These are phyloP conservation scores for Pseudomassariella vexata DNA, from an alignment of 2,329 filamentous ascomycete species.

Conservation along the genomic window DNA sequence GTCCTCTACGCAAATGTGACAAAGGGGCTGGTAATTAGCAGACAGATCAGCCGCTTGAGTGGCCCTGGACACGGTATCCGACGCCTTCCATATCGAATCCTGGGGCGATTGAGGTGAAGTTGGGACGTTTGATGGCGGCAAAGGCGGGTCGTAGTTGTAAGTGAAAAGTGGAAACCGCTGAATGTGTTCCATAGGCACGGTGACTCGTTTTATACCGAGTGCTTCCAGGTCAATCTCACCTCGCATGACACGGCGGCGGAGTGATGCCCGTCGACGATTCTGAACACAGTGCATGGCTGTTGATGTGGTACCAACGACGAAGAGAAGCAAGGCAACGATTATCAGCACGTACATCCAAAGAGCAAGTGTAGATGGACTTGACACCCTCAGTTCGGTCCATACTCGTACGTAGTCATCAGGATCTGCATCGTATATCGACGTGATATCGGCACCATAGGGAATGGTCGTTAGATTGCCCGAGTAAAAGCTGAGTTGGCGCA, in stretches of 20 bases:
- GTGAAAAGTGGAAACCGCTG: conserved; percentile 72
- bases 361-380: conserved; percentile 48
- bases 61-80: conserved; percentile 14
- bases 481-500: conserved; percentile 68
- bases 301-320: conserved; percentile 62
- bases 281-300: conserved; percentile 74
- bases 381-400: conserved; percentile 48
- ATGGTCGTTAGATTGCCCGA: conserved; percentile 66
- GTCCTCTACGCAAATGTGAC: conserved; percentile 84
- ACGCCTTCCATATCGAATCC: conserved; percentile 22
- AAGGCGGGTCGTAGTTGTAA: conserved; percentile 56
- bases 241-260: conserved; percentile 64
- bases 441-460: conserved; percentile 53
- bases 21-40: conserved; percentile 69
- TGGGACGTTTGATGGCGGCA: conserved; percentile 30
- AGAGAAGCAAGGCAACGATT: conserved; percentile 65
- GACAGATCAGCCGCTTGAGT: conserved; percentile 31
- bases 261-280: conserved; percentile 57
- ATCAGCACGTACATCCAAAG: conserved; percentile 76
- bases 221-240: conserved; percentile 85
- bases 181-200: conserved; percentile 66
- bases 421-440: conserved; percentile 46
- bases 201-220: conserved; percentile 76
- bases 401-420: conserved; percentile 55
- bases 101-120: conserved; percentile 21